Base-by-base conservation (phyloP, 306 rosid genomes). In the Hylodesmum podocarpum region DNA sequence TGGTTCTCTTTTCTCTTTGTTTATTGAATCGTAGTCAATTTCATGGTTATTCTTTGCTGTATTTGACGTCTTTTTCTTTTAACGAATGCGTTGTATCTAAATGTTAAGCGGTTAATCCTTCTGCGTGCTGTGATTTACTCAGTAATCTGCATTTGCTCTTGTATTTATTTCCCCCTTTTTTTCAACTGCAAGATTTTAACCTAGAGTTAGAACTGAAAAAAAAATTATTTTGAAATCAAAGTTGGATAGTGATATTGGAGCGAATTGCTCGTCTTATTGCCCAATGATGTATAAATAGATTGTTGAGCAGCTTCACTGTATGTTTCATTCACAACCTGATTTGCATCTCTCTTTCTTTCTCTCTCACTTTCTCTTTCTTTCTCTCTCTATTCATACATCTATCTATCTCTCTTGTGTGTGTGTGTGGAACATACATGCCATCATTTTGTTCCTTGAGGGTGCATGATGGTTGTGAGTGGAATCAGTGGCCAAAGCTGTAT, bases 211-310 rank as follows among this genome's bases (percentile, higher is more conserved):
- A 47, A 44, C 8, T 44, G 46, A 11, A 33, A 39, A 15, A 15
- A 44, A 0, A 0, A 4, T 46, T 46, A 0, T 11, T 47, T 10
- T 46, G 24, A 47, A 47, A 47, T 0, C 18, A 5, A 47, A 16
- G 54, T 47, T 47, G 3, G 18, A 16, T n/a, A 16, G 54, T 47
- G 11, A 6, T 47, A 21, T 4, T 24, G 7, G 6, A 59, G 33
- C 6, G 5, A 18, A 58, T 41, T 74, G 10, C 49, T 3, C 14
- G 25, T 34, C 15, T 6, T 70, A 2, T 14, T 36, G 72, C 80
- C 84, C 80, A 69, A 29, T 81, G 78, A 81, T 58, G 77, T 19
- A 68, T 31, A 58, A 43, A 34, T 24, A 74, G 18, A 34, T 46
- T 18, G 44, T 61, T 68, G 77, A 70, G n/a, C 36, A 33, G 78